phyloP scores from a whole-genome alignment of 768 basidiomycete genomes.

The Mycena indigotica region DNA sequence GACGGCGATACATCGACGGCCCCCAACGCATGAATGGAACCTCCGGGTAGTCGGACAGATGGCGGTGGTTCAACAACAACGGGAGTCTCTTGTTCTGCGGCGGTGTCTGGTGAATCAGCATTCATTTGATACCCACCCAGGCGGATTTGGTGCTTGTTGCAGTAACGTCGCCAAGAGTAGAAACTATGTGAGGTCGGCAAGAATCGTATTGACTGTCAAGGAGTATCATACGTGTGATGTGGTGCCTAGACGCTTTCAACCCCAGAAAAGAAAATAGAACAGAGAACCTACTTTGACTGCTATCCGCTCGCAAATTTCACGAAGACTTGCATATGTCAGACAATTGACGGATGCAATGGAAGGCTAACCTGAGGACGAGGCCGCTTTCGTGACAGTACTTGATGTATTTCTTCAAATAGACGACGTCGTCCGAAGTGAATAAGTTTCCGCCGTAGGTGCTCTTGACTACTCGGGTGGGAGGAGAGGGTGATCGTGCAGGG shows the following conservation, averaged over 20 bases:
- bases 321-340: constrained; percentile 43
- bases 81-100: constrained; percentile 46
- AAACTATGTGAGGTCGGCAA: constrained; percentile 49
- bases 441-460: constrained; percentile 89
- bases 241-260: constrained; percentile 58
- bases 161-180: constrained; percentile 90
- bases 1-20: constrained; percentile 22
- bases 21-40: constrained; percentile 30
- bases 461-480: constrained; percentile 80
- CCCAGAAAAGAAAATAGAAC: constrained; percentile 4
- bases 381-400: constrained; percentile 91
- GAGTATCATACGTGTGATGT: constrained; percentile 73
- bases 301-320: constrained; percentile 87
- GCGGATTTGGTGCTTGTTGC: constrained; percentile 92
- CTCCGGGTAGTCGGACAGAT: constrained; percentile 9
- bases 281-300: constrained; percentile 66
- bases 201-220: constrained; percentile 6
- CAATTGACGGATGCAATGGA: background rate
- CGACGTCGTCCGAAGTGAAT: constrained; percentile 81
- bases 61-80: constrained; percentile 12
- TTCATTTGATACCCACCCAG: constrained; percentile 84
- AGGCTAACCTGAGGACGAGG: constrained; percentile 69
- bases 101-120: constrained; percentile 45
- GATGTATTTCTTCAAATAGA: constrained; percentile 85
- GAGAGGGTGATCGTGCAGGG: constrained; percentile 79